phyloP scores from a whole-genome alignment of 129 eudicot species.

The Ambrosia artemisiifolia region DNA sequence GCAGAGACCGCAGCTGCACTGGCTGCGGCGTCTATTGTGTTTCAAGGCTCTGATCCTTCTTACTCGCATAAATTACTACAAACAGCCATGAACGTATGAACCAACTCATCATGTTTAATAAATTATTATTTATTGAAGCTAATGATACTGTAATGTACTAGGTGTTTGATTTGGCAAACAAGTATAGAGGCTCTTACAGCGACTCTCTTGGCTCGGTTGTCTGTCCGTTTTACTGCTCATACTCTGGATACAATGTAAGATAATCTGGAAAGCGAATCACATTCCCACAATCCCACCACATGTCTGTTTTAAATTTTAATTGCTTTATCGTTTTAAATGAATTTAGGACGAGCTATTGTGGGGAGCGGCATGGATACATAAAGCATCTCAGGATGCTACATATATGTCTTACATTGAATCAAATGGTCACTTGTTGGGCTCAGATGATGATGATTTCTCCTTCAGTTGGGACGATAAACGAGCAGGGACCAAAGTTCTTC shows the following conservation, averaged over 20 bases:
- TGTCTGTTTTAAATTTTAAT: neutral
- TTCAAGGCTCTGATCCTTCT: slow-evolving; percentile 73
- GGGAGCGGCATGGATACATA: slow-evolving; percentile 98
- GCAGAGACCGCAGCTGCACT: slow-evolving; percentile 97
- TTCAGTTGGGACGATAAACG: slow-evolving; percentile 97
- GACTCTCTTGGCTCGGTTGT: slow-evolving; percentile 73
- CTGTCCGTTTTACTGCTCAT: slow-evolving; percentile 96
- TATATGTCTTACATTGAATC: slow-evolving; percentile 70
- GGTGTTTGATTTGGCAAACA: slow-evolving; percentile 90
- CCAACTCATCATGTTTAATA: neutral
- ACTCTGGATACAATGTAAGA: slow-evolving; percentile 84
- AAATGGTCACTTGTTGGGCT: slow-evolving; percentile 73
- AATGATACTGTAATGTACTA: slow-evolving; percentile 25
- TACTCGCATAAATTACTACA: slow-evolving; percentile 60
- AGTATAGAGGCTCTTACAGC: slow-evolving; percentile 77
- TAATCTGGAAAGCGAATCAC: neutral
- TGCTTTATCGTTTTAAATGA: neutral
- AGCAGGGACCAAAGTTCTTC: slow-evolving; percentile 81
- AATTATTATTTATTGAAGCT: neutral
- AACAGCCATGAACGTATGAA: slow-evolving; percentile 60
- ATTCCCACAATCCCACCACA: neutral
- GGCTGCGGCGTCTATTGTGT: slow-evolving; percentile 87
- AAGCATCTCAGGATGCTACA: slow-evolving; percentile 52
- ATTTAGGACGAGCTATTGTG: slow-evolving; percentile 83
- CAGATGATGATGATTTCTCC: slow-evolving; percentile 75